Conservation (phyloP, 768 basidiomycete species). For the Cystobasidiopsis lactophilus region DNA sequence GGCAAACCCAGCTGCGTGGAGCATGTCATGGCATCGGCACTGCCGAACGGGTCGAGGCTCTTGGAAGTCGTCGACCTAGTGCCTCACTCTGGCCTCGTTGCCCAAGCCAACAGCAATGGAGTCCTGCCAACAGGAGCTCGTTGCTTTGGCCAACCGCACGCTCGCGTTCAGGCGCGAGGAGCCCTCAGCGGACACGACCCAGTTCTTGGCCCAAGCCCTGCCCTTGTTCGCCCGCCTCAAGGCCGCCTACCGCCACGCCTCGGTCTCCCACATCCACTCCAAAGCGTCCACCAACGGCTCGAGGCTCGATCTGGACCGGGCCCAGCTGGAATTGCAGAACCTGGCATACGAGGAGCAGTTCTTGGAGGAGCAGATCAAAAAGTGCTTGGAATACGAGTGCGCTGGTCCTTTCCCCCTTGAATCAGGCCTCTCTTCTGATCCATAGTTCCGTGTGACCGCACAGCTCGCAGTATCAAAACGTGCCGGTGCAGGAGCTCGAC, state of each 20-base stretch:
- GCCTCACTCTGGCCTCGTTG: too few relatives aligned
- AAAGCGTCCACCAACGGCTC: slow-evolving; percentile 51
- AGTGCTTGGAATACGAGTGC: slow-evolving; percentile 47
- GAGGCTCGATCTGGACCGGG: slow-evolving; percentile 72
- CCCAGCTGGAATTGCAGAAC: slow-evolving; percentile 65
- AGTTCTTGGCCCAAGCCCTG: slow-evolving; percentile 1
- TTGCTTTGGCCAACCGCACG: background rate
- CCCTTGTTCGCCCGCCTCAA: slow-evolving; percentile 51
- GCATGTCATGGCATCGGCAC: too few relatives aligned
- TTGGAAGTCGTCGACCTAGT: too few relatives aligned
- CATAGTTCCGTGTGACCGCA: background rate
- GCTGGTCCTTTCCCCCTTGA: background rate
- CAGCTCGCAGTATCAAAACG: slow-evolving; percentile 72
- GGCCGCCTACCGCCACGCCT: slow-evolving; percentile 50
- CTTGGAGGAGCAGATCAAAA: slow-evolving; percentile 72
- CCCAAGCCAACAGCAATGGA: too few relatives aligned
- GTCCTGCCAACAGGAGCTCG: background rate
- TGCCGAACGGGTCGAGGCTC: too few relatives aligned
- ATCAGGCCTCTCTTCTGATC: background rate
- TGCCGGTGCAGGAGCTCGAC: slow-evolving; percentile 46
- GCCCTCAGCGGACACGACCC: slow-evolving; percentile 2
- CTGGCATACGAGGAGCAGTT: slow-evolving; percentile 72
- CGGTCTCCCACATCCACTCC: slow-evolving; percentile 40
- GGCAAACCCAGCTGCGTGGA: too few relatives aligned
- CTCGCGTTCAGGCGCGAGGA: background rate